phyloP scores from a whole-genome alignment of 331 rosid genomes.

The Prunus yedoensis region DNA sequence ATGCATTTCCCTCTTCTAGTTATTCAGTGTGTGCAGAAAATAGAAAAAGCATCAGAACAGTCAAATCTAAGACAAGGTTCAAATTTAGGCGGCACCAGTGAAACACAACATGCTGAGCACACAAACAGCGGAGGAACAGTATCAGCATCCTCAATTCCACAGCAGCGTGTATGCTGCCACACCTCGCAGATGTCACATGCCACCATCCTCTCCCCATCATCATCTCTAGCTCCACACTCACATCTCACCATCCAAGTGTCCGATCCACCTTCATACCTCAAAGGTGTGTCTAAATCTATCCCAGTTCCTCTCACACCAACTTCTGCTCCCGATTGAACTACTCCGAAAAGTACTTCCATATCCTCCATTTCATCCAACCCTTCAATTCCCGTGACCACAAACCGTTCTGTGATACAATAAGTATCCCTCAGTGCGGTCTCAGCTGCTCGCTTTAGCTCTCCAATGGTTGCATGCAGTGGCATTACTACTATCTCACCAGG shows the following conservation, averaged over 20 bases:
- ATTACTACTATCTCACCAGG: slow-evolving; percentile 67
- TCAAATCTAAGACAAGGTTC: slow-evolving; percentile 12
- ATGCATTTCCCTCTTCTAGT: background rate
- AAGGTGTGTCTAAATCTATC: slow-evolving; percentile 41
- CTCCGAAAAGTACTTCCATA: slow-evolving; percentile 60
- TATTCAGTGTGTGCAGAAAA: background rate
- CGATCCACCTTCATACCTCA: slow-evolving; percentile 66
- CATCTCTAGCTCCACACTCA: slow-evolving; percentile 82
- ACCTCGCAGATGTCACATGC: slow-evolving; percentile 86
- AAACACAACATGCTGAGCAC: slow-evolving; percentile 55
- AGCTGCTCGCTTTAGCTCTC: slow-evolving; percentile 65
- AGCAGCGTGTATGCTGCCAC: slow-evolving; percentile 86
- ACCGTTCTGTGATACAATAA: slow-evolving; percentile 58
- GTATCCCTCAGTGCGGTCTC: slow-evolving; percentile 74
- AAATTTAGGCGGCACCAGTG: slow-evolving; percentile 27
- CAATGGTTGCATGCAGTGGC: slow-evolving; percentile 70
- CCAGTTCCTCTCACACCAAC: slow-evolving; percentile 58
- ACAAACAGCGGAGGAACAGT: slow-evolving; percentile 75
- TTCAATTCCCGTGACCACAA: slow-evolving; percentile 53
- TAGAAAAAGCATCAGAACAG: slow-evolving; percentile 9
- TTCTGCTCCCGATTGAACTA: slow-evolving; percentile 59
- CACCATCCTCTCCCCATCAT: slow-evolving; percentile 93
- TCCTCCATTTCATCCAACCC: slow-evolving; percentile 51
- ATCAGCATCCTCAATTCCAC: slow-evolving; percentile 76
- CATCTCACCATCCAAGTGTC: slow-evolving; percentile 80